Base-by-base conservation (phyloP, 1,139 yeast species). In the Diutina ranongensis region DNA sequence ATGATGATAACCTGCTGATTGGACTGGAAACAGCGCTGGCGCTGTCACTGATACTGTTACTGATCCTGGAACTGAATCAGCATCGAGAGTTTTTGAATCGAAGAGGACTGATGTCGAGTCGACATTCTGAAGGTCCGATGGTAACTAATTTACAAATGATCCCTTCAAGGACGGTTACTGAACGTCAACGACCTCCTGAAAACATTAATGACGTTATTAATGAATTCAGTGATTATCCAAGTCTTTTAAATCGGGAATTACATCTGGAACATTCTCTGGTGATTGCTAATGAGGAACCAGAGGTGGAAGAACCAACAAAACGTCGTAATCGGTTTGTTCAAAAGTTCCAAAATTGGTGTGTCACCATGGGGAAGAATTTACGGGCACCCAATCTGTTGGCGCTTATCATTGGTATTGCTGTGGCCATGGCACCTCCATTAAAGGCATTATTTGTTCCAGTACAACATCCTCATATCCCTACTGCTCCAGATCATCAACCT, bases 341-440 rank as follows among this genome's bases (percentile, higher is more conserved):
- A 9, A 27, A 18, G 15, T 38, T 38, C 13, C 22, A n/a, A 7
- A 16, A 25, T n/a, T 38, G 42, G 42, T 38, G 42, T 10, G 22
- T 15, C 19, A 22, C 32, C 32, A 38, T 38, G 42, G n/a, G 33
- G n/a, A 8, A 25, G 55, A 87, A 86, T 61, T 73, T 88, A 51
- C 55, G 71, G 40, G 72, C 94, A 15, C 94, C 94, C 0, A 80
- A 80, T 44, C 80, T 94, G 1, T 54, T 80, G 41, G 67, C 89
- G 1, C 73, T 86, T 40, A 68, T 87, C 2, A 44, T 76, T 0
- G 71, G 92, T 1, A 61, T 89, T 45, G 66, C 72, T 2, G 67
- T 85, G 21, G 78, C 94, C 15, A 84, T 89, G 84, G 71, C 92
- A 13, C 96, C 96, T 1, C 89, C 95, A 68, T 68, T 87, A 13